Evolutionary conservation across 2,329 filamentous ascomycete species (phyloP).

Genomic region (Fusarium paranaense): DNA sequence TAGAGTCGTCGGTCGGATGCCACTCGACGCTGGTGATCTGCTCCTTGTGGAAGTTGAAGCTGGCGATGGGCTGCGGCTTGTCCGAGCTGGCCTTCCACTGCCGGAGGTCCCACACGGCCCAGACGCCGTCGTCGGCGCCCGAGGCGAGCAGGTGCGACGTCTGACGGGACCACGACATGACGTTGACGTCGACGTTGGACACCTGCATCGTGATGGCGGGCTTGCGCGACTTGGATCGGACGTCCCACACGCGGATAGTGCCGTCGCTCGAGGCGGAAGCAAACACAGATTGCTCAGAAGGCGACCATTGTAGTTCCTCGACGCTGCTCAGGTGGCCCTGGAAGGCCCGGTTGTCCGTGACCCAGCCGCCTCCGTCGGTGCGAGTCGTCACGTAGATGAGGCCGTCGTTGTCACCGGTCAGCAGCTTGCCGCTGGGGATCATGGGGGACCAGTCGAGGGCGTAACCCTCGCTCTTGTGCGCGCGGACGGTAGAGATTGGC

Average conservation of each 20-base stretch:
- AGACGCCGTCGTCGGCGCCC: conserved; percentile 91
- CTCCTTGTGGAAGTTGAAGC: conserved; percentile 95
- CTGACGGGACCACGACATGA: conserved; percentile 93
- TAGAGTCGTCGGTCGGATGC: conserved; percentile 97
- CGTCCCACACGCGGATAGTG: conserved; percentile 95
- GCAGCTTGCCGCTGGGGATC: conserved; percentile 82
- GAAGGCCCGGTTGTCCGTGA: conserved; percentile 86
- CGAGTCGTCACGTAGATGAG: conserved; percentile 89
- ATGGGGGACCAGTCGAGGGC: conserved; percentile 94
- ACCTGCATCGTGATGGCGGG: conserved; percentile 90
- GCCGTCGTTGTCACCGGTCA: conserved; percentile 92
- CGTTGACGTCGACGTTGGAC: conserved; percentile 89
- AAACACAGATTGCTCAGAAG: conserved; percentile 92
- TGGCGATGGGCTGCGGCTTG: conserved; percentile 85
- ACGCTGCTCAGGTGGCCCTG: conserved; percentile 86
- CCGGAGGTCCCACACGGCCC: conserved; percentile 95
- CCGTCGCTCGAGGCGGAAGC: conserved; percentile 94
- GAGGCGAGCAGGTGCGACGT: conserved; percentile 91
- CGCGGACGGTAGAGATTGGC: conserved; percentile 85
- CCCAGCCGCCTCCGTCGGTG: conserved; percentile 88
- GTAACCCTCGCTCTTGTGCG: conserved; percentile 95
- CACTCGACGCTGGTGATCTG: conserved; percentile 97
- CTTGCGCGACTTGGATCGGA: conserved; percentile 88
- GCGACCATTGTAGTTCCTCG: conserved; percentile 97
- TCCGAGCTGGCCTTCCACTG: conserved; percentile 81